These are phyloP conservation scores for Penicillium coffeae DNA, from an alignment of 495 filamentous ascomycete genomes.

Conservation along the genomic window DNA sequence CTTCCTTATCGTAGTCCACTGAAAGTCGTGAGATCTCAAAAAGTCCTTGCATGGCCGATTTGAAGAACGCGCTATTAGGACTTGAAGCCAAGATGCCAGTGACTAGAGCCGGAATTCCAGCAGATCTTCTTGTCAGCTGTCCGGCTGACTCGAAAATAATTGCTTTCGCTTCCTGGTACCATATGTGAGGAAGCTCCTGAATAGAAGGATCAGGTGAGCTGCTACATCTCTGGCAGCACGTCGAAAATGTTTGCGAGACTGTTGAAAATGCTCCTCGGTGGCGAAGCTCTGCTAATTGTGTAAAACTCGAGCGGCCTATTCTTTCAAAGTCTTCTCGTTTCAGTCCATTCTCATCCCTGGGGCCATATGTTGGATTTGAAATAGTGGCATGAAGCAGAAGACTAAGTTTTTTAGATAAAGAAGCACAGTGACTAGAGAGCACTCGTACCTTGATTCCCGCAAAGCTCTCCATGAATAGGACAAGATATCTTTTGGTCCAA, in stretches of 20 bases:
- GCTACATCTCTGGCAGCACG: slow-evolving; percentile 63
- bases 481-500: slow-evolving; percentile 76
- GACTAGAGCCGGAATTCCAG: slow-evolving; percentile 82
- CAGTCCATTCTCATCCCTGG: slow-evolving; percentile 27
- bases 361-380: slow-evolving; percentile 36
- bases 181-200: slow-evolving; percentile 31
- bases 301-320: slow-evolving; percentile 70
- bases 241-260: slow-evolving; percentile 80
- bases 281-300: slow-evolving; percentile 74
- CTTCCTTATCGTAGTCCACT: slow-evolving; percentile 39
- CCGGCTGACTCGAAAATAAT: slow-evolving; percentile 67
- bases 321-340: slow-evolving; percentile 37
- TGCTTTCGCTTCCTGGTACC: slow-evolving; percentile 66
- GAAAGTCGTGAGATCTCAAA: slow-evolving; percentile 54
- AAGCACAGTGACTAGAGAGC: too few relatives aligned
- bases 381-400: slow-evolving; percentile 46
- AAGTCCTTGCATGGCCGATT: slow-evolving; percentile 49
- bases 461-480: slow-evolving; percentile 92
- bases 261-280: slow-evolving; percentile 94
- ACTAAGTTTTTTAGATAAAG: slow-evolving; percentile 42
- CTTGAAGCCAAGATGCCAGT: slow-evolving; percentile 61
- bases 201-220: slow-evolving; percentile 46
- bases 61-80: slow-evolving; percentile 42
- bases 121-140: slow-evolving; percentile 83
- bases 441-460: slow-evolving; percentile 76